These are phyloP conservation scores for Balakata baccata DNA, from an alignment of 345 rosid genomes.

Conservation along the genomic window DNA sequence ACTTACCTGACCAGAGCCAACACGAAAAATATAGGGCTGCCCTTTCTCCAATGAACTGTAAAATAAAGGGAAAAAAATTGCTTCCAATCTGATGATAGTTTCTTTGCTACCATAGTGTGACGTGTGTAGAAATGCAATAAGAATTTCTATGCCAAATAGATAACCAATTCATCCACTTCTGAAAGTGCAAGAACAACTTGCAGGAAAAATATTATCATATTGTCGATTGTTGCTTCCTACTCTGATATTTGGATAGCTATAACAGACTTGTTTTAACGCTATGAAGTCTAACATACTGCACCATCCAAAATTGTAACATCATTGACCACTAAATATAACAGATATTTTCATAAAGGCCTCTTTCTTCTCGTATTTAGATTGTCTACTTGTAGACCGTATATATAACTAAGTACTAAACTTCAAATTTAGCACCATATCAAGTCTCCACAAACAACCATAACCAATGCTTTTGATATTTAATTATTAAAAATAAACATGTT, in stretches of 20 bases:
- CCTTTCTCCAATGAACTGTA: constrained; percentile 90
- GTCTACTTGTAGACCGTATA: neutral
- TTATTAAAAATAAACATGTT: neutral
- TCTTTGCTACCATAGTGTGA: neutral
- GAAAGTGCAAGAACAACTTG: neutral
- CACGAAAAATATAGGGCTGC: constrained; percentile 70
- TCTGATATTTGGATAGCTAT: too few species aligned
- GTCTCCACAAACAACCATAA: neutral
- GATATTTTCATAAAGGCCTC: neutral
- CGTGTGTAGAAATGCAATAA: neutral
- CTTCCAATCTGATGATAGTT: neutral
- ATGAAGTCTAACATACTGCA: neutral
- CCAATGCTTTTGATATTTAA: neutral
- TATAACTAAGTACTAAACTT: neutral
- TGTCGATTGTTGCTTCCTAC: neutral
- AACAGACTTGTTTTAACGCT: too few species aligned
- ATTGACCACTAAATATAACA: neutral
- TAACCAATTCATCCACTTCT: neutral
- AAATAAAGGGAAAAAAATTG: constrained; percentile 17
- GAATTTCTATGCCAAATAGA: neutral
- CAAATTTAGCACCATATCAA: neutral
- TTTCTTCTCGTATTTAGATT: neutral
- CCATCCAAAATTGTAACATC: neutral
- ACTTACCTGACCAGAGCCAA: constrained; percentile 88
- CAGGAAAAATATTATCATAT: neutral